Conservation (phyloP, 306 rosid species). For the Mucuna pruriens region DNA sequence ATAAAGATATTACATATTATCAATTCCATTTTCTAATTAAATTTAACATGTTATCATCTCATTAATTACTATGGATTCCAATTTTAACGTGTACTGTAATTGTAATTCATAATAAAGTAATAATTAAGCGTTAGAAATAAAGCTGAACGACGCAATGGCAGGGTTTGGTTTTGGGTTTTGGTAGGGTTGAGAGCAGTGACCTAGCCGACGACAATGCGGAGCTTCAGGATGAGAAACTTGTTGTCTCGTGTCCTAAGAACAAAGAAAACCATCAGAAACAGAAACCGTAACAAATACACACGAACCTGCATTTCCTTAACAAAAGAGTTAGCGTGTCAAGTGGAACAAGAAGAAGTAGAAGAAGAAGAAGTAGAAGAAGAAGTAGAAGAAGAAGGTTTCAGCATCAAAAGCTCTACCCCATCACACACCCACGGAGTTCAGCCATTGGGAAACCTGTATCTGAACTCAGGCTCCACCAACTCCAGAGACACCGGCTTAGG, state of each 20-base stretch:
- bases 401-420: constrained; percentile 73
- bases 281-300: constrained; percentile 34
- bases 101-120: too few relatives aligned
- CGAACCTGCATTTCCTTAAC: constrained; percentile 39
- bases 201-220: constrained; percentile 40
- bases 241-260: constrained; percentile 38
- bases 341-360: constrained; percentile 41
- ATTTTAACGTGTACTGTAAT: too few relatives aligned
- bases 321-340: constrained; percentile 5
- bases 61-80: not conserved
- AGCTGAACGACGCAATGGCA: too few relatives aligned
- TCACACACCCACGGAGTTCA: constrained; percentile 80
- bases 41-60: not conserved
- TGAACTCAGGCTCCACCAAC: constrained; percentile 63
- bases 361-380: constrained; percentile 43
- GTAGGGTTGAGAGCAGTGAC: not conserved
- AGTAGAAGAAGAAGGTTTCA: constrained; percentile 76
- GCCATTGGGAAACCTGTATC: constrained; percentile 83
- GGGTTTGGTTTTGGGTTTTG: too few relatives aligned
- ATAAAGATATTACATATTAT: too few relatives aligned
- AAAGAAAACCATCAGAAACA: constrained; percentile 39
- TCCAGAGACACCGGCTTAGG: constrained; percentile 90
- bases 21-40: not conserved
- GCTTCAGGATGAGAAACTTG: constrained; percentile 52
- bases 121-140: too few relatives aligned